Evolutionary conservation across 2,329 filamentous ascomycete species (phyloP), one percentile per base, ranked within the genome.

Genomic region (Lasiodiplodia sp.): DNA sequence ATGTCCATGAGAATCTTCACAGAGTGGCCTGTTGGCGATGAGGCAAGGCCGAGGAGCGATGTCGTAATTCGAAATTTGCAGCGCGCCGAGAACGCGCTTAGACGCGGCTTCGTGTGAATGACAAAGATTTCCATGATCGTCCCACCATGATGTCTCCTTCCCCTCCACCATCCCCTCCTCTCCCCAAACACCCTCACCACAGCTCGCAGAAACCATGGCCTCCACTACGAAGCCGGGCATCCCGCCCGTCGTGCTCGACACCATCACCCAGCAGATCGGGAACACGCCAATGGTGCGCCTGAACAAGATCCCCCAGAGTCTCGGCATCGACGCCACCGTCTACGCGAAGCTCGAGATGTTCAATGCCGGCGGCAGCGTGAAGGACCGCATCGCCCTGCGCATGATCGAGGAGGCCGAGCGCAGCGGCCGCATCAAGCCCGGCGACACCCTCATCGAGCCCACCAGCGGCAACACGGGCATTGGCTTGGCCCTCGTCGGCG

Each of bases 381-480:
- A 97, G 82, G 94, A 97, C 82, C 88, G 94, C 70, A 99, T 99
- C 79, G 96, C 96, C 25, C 84, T 97, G 79, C 92, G 96, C 77
- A 99, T 99, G 96, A 92, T 99, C 71, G 94, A 98, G 82, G 92
- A 95, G 80, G 96, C 96, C 16, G 96, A 99, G 86, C 90, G 88
- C 78, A 91, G 88, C 65, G 96, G 96, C 56, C 90, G 95, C 72
- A 97, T 99, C 83, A 97, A 96, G 87, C 96, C 96, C 34, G 96
- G 95, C 68, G 94, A 98, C 82, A 98, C 94, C 65, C 84, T 99
- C 76, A 99, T 99, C 77, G 96, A 99, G 87, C 96, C 96, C 11
- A 99, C 96, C 58, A 97, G 93, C 77, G 96, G 96, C 67, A 99
- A 99, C 81, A 99, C 96, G 85, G 96, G 96, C 73, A 99, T 99